A percentile compares a stretch with the other conserved stretches of the same genome.
These are phyloP conservation scores for Zanthoxylum bungeanum DNA, from an alignment of 345 rosid species.

Conservation along the genomic window DNA sequence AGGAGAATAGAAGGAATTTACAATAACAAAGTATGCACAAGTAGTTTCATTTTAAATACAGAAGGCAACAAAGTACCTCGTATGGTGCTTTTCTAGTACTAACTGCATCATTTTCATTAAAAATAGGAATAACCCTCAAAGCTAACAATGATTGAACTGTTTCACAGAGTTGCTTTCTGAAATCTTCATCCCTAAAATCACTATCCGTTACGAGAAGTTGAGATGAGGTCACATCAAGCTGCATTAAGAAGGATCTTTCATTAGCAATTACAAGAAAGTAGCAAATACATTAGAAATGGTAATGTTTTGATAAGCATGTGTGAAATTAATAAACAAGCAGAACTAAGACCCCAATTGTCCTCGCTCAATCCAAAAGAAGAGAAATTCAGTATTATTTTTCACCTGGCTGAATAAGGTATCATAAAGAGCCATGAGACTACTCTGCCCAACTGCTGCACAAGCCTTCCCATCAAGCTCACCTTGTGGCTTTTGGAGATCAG, in stretches of 20 bases:
- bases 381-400: neutral
- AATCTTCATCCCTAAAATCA: conserved; percentile 46
- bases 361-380: neutral
- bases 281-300: neutral
- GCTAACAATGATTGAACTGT: conserved; percentile 42
- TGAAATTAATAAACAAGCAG: neutral
- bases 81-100: conserved; percentile 64
- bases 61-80: conserved; percentile 32
- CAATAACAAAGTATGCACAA: neutral
- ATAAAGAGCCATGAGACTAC: conserved; percentile 57
- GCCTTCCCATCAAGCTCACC: conserved; percentile 55
- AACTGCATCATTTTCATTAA: conserved; percentile 61
- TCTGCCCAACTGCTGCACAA: conserved; percentile 64
- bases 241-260: conserved; percentile 20
- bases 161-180: conserved; percentile 49
- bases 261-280: conserved; percentile 3
- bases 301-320: neutral
- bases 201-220: conserved; percentile 59
- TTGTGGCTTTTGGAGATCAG: conserved; percentile 61
- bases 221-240: conserved; percentile 62
- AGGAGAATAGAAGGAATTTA: neutral
- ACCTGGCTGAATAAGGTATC: conserved; percentile 57
- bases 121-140: conserved; percentile 50
- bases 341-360: neutral
- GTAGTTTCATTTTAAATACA: neutral